phyloP scores from a whole-genome alignment of 352 stramenopile genomes.

The Pythium pyrilobum region DNA sequence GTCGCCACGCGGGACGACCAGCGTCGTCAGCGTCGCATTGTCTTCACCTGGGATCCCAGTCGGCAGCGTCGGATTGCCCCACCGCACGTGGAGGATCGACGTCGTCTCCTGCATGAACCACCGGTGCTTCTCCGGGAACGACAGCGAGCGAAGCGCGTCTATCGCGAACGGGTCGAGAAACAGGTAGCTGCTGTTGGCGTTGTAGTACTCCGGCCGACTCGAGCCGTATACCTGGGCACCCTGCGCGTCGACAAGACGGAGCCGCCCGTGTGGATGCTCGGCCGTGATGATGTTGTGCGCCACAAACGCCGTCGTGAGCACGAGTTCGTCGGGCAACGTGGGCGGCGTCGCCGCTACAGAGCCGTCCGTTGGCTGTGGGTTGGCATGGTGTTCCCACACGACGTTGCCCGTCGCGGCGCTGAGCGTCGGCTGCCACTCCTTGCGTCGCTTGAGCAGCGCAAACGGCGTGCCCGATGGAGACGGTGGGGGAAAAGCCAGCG shows the following conservation, averaged over 20 bases:
- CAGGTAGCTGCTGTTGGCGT: slow-evolving; percentile 10
- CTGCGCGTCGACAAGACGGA: slow-evolving; percentile 24
- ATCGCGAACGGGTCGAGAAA: slow-evolving; percentile 26
- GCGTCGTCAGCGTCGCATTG: background rate
- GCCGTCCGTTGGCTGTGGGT: background rate
- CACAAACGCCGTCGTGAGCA: slow-evolving; percentile 37
- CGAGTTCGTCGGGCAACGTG: slow-evolving; percentile 19
- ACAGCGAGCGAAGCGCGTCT: slow-evolving; percentile 28
- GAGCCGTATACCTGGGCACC: slow-evolving; percentile 29
- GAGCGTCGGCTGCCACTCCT: slow-evolving; percentile 34
- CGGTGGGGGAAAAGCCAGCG: background rate
- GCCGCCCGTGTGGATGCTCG: slow-evolving; percentile 18
- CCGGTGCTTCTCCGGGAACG: slow-evolving; percentile 48
- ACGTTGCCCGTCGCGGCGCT: slow-evolving; percentile 20
- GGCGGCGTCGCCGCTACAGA: background rate
- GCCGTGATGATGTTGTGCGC: slow-evolving; percentile 18
- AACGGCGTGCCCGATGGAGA: slow-evolving; percentile 13
- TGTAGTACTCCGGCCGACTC: slow-evolving; percentile 8
- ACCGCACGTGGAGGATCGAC: slow-evolving; percentile 33
- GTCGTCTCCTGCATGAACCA: slow-evolving; percentile 55
- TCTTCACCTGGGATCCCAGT: background rate
- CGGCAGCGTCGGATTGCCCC: slow-evolving; percentile 20
- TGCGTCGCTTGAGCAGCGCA: slow-evolving; percentile 23
- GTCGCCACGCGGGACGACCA: slow-evolving; percentile 33
- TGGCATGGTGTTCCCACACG: slow-evolving; percentile 27